Percentiles rank a stretch among this genome's conserved stretches.
Conservation (phyloP, 768 basidiomycete genomes). For the Hericium coralloides region DNA sequence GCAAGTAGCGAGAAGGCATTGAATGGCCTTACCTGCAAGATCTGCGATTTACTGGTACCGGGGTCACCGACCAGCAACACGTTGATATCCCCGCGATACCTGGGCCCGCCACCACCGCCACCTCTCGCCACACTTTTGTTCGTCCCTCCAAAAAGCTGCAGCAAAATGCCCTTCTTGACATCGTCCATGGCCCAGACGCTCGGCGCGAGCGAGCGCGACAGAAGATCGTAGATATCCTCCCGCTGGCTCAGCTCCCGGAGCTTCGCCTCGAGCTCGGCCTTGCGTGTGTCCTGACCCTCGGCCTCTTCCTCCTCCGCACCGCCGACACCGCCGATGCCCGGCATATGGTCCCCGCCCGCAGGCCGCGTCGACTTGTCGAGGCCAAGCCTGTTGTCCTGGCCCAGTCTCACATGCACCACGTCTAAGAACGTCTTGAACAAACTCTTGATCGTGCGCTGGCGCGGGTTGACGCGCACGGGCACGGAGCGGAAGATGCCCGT, state of each 20-base stretch:
- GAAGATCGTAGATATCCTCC: conserved; percentile 79
- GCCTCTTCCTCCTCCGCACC: conserved; percentile 51
- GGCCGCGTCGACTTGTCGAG: conserved; percentile 75
- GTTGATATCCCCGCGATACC: conserved; percentile 98
- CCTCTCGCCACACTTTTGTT: conserved; percentile 92
- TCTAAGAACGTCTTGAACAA: conserved; percentile 98
- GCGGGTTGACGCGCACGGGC: conserved; percentile 90
- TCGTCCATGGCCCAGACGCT: conserved; percentile 98
- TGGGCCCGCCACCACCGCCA: conserved; percentile 90
- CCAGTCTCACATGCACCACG: conserved; percentile 84
- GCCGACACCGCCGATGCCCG: conserved; percentile 61
- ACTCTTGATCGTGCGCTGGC: conserved; percentile 85
- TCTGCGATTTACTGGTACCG: conserved; percentile 94
- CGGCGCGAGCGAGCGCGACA: conserved; percentile 83
- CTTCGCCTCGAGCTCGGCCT: conserved; percentile 72
- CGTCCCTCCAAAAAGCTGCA: conserved; percentile 96
- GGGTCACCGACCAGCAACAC: conserved; percentile 96
- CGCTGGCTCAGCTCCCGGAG: conserved; percentile 62
- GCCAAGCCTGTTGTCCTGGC: conserved; percentile 53
- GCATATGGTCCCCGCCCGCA: conserved; percentile 56
- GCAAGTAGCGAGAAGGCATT: neutral
- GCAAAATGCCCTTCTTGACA: conserved; percentile 94
- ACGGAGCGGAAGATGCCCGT: conserved; percentile 94
- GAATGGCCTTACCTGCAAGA: conserved; percentile 58
- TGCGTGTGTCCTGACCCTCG: conserved; percentile 29